Base-by-base conservation (phyloP, 345 rosid species). In the Litchi chinensis region DNA sequence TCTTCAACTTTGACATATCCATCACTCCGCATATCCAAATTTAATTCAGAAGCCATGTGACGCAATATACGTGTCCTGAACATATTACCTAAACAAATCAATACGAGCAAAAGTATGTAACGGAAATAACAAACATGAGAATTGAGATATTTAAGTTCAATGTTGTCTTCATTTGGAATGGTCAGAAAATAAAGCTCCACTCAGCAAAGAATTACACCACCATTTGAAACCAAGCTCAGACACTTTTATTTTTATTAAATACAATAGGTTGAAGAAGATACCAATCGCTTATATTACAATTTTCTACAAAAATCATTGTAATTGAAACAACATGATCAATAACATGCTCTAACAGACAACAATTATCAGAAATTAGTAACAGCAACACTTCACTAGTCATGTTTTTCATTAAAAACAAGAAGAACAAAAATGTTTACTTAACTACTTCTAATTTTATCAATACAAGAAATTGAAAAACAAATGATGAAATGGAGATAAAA, bases 1-100 rank as follows among this genome's bases (percentile, higher is more conserved):
- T 93, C 99, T 68, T 85, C 83, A 80, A 91, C 97, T 83, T 85
- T 92, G 78, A 92, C 94, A 83, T 74, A 94, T 15, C 98, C 99
- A 88, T 95, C 98, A 79, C 81, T 86, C 37, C 90, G 76, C 89
- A 94, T 90, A 84, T 89, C 84, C 88, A 95, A 79, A 43, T 85
- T 91, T 43, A 94, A 76, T 77, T 95, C 97, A 65, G 83, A 80
- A 78, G 97, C 94, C 94, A 79, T 88, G 76, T 95, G 99, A 3
- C 98, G 85, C 87, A 93, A 86, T 71, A 93, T 82, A 5, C 92
- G 80, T 26, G 99, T 92, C 87, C 99, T 95, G 70, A 75, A 80
- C 64, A 40, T 39, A 28, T 16, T 11, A 65, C 0, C 2, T 19
- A 0, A 46, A 46, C 12, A 26, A 43, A 75, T 75, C 28, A 65